Base-by-base conservation (phyloP, 2,329 filamentous ascomycete species). In the Elsinoe fawcettii region DNA sequence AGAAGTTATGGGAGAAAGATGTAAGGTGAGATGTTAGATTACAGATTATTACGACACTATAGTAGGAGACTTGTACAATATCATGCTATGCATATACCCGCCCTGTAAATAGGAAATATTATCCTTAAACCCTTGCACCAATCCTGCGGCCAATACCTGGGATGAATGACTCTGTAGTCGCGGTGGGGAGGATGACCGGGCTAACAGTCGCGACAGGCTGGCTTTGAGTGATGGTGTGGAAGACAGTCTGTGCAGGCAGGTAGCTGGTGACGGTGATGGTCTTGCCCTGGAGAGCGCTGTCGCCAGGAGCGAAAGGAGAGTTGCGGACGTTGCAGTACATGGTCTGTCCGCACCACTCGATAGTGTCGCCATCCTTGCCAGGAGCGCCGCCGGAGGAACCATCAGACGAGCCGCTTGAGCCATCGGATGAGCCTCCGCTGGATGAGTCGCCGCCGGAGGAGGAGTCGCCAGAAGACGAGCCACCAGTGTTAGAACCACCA, bases 251-350 rank as follows among this genome's bases (percentile, higher is more conserved):
- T 22, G 49, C 49, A 23, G 49, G 49, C 6, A 36, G 49, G 32
- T 53, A 53, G 49, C 49, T 53, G 49, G 49, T 53, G 32, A 53
- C 49, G 32, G 49, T 53, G 32, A 53, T 39, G 32, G 49, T 53
- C 49, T 53, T 36, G 49, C 12, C 16, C 11, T 37, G 49, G 6
- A 53, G 49, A n/a, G 49, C 49, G 30, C 30, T 37, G 49, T 53
- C 49, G 12, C 49, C 49, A 12, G 30, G n/a, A n/a, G 30, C 49
- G 49, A 53, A 53, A 18, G 49, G 49, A 36, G 49, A 53, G 49
- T 53, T 53, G 49, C 49, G 49, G 30, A 53, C 49, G 32, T 53
- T 39, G 32, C 49, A 53, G 32, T 39, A 37, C 25, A 53, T 25
- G 37, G 37, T 46, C 53, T 55, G 36, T 2, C 53, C 39, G 23